Evolutionary conservation across 2,329 filamentous ascomycete genomes (phyloP), one percentile per base, ranked within the genome.

Genomic region (Pleoardoris graminearum): DNA sequence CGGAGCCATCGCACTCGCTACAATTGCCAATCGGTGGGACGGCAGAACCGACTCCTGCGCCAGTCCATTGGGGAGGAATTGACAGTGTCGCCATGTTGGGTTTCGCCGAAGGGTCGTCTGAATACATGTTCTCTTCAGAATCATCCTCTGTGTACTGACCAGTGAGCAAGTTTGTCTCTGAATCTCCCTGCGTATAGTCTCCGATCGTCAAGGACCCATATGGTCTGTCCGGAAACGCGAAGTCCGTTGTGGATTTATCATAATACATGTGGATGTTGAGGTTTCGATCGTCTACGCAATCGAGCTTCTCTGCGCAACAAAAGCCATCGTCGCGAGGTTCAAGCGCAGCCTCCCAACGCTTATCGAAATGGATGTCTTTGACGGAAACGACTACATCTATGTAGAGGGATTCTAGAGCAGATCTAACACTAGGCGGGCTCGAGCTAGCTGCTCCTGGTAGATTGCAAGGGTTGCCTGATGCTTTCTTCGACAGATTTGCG

Each of bases 211-310:
- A 65, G 2, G 74, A 77, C 11, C 79, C 79, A 46, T 72, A 78
- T 14, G 77, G 76, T 29, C 74, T 74, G 52, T 79, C 78, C 2
- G 75, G 65, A 43, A 81, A 76, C 48, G 73, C 74, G 59, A 68
- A 81, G 57, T 80, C 77, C 16, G 79, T 82, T 4, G 79, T 81
- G 67, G 79, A 81, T 49, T 74, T 75, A 63, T 81, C 79, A 67
- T 80, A 81, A 69, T 79, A 81, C 66, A 80, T 78, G 2, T 78
- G 75, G 4, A 80, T 67, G 30, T 72, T 70, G 29, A 76, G 65
- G 32, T 58, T 65, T 35, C 70, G 64, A 5, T 78, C 67, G 25
- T 76, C 70, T n/a, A 77, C 64, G 59, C 77, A 79, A 48, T 74
- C 59, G 12, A 76, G 72, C 16, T 63, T 73, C 22, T 68, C 60